Evolutionary conservation across 352 stramenopile genomes (phyloP).

Genomic region (Phytophthora boehmeriae): DNA sequence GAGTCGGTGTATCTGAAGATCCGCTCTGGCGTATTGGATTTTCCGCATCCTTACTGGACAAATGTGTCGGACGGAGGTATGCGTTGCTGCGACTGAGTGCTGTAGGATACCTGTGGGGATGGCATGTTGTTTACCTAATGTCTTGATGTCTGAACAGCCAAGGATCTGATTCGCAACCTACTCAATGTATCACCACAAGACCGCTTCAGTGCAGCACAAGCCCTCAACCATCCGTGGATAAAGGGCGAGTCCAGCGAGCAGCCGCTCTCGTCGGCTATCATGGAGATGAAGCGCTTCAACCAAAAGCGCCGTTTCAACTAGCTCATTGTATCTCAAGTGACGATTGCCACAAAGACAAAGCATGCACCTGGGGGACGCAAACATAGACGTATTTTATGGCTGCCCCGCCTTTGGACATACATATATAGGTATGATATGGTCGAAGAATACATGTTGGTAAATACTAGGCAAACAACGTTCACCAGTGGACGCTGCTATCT

Average conservation of each 20-base stretch:
- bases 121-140: slow-evolving; percentile 7
- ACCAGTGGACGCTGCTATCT: slow-evolving; percentile 2
- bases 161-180: slow-evolving; percentile 81
- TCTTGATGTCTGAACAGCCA: slow-evolving; percentile 42
- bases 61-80: slow-evolving; percentile 82
- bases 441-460: slow-evolving; percentile 45
- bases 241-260: slow-evolving; percentile 82
- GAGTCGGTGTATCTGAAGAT: slow-evolving; percentile 90
- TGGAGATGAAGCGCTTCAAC: slow-evolving; percentile 92
- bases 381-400: slow-evolving; percentile 57
- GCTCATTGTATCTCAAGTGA: slow-evolving; percentile 32
- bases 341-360: slow-evolving; percentile 23
- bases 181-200: slow-evolving; percentile 79
- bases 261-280: slow-evolving; percentile 79
- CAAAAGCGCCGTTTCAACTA: slow-evolving; percentile 89
- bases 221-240: slow-evolving; percentile 87
- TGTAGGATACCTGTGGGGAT: neutral
- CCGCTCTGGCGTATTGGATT: slow-evolving; percentile 75
- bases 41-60: slow-evolving; percentile 85
- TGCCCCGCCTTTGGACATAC: slow-evolving; percentile 29
- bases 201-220: slow-evolving; percentile 70
- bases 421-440: slow-evolving; percentile 45
- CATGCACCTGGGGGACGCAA: slow-evolving; percentile 30
- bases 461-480: slow-evolving; percentile 9
- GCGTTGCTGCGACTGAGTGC: slow-evolving; percentile 5